Percentiles rank a stretch among this genome's conserved stretches.
These are phyloP conservation scores for Candida quercuum DNA, from an alignment of 805 yeast species.

Conservation along the genomic window DNA sequence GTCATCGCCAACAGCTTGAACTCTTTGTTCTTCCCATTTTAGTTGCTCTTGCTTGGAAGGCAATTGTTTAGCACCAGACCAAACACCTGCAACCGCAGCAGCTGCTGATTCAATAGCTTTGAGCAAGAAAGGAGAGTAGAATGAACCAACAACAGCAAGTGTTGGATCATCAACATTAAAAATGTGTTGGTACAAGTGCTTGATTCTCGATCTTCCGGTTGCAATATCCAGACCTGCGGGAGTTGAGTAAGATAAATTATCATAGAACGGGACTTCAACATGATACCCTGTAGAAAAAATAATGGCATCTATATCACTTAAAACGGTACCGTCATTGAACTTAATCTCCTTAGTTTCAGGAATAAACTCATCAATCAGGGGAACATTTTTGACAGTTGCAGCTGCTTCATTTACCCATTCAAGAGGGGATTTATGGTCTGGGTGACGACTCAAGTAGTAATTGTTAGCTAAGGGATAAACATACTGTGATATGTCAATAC, in stretches of 20 bases:
- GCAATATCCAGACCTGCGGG: constrained; percentile 5
- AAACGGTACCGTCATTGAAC: constrained; percentile 38
- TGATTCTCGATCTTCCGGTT: constrained; percentile 23
- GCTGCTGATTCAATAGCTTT: constrained; percentile 42
- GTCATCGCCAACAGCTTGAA: constrained; percentile 16
- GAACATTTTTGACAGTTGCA: constrained; percentile 1
- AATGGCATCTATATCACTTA: constrained; percentile 44
- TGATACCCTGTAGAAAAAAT: constrained; percentile 66
- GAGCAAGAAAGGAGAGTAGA: constrained; percentile 36
- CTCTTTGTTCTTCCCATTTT: constrained; percentile 23
- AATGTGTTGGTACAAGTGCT: constrained; percentile 36
- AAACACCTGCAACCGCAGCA: constrained; percentile 46
- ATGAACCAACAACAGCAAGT: constrained; percentile 32
- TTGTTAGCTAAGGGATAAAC: constrained; percentile 13
- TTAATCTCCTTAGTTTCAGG: constrained; percentile 19
- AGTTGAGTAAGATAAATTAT: constrained; percentile 25
- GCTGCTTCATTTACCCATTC: constrained; percentile 2
- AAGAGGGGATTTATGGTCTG: constrained; percentile 11
- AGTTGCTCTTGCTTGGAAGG: constrained; percentile 28
- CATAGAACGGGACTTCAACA: constrained; percentile 19
- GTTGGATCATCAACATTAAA: constrained; percentile 39
- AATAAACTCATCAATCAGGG: constrained; percentile 7
- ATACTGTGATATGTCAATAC: constrained; percentile 45
- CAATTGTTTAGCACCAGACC: constrained; percentile 33
- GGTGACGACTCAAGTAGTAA: constrained; percentile 16